Evolutionary conservation across 2,329 filamentous ascomycete species (phyloP).

Genomic region (Cadophora sp.): DNA sequence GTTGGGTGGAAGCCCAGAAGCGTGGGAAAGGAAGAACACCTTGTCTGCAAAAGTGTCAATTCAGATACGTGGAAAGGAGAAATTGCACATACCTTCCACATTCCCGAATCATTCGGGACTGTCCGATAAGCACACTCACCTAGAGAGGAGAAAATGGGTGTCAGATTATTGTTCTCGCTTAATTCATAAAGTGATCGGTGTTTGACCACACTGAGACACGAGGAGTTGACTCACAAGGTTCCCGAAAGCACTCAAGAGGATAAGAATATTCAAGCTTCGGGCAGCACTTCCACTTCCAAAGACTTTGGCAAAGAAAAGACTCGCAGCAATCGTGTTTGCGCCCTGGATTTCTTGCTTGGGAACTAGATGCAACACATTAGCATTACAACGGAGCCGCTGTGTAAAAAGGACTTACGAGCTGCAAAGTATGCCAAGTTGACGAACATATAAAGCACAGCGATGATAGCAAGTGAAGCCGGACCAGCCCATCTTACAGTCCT

Average conservation of each 20-base stretch:
- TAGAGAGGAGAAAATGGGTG: not conserved
- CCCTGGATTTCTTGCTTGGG: slow-evolving; percentile 59
- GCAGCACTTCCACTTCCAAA: slow-evolving; percentile 54
- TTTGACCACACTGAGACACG: not conserved
- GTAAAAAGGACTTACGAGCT: slow-evolving; percentile 40
- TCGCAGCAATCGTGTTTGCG: slow-evolving; percentile 53
- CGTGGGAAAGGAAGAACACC: slow-evolving; percentile 65
- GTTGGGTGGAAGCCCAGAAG: slow-evolving; percentile 68
- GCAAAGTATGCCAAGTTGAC: slow-evolving; percentile 68
- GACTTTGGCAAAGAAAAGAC: slow-evolving; percentile 56
- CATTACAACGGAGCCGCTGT: too few species aligned
- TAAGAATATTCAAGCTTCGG: slow-evolving; percentile 52
- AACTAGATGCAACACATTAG: slow-evolving; percentile 42
- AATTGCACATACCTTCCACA: slow-evolving; percentile 48
- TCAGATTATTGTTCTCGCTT: not conserved
- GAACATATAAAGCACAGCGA: slow-evolving; percentile 62
- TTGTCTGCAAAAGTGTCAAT: slow-evolving; percentile 45
- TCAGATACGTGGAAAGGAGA: not conserved
- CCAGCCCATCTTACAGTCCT: slow-evolving; percentile 59
- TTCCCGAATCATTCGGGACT: slow-evolving; percentile 64
- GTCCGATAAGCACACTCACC: slow-evolving; percentile 54
- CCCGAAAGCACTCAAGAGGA: slow-evolving; percentile 54
- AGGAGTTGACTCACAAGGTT: slow-evolving; percentile 48
- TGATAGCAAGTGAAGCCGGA: slow-evolving; percentile 55
- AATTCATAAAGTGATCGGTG: not conserved